Conservation (phyloP, 441 rosid genomes). For the Corymbia calophylla region DNA sequence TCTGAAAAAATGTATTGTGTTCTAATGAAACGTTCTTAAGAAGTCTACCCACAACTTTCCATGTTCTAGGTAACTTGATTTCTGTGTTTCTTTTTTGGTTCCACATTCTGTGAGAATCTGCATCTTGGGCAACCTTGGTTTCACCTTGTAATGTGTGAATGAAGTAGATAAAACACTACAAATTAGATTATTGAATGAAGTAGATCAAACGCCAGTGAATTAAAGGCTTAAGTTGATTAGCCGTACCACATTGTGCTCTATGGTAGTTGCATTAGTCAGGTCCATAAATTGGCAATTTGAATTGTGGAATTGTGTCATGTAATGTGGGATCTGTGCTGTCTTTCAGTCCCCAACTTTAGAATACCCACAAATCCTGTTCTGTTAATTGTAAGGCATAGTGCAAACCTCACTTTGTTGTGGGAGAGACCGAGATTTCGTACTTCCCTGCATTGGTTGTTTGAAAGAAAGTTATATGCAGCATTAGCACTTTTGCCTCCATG, state of each 20-base stretch:
- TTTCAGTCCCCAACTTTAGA: not conserved
- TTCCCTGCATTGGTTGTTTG: not conserved
- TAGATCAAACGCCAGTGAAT: not conserved
- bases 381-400: not conserved
- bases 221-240: not conserved
- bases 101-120: not conserved
- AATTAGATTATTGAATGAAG: not conserved
- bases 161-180: not conserved
- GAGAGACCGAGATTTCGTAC: not conserved
- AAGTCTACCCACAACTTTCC: not conserved
- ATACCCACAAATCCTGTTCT: not conserved
- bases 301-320: not conserved
- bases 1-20: not conserved
- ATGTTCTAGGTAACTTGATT: not conserved
- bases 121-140: not conserved
- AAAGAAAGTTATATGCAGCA: not conserved
- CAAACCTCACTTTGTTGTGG: not conserved
- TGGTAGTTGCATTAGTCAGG: not conserved
- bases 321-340: not conserved
- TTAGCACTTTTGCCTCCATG: not conserved
- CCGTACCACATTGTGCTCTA: not conserved
- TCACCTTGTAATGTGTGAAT: not conserved
- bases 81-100: not conserved
- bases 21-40: not conserved
- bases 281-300: not conserved